phyloP scores from a whole-genome alignment of 192 early-diverging fungal genomes.

The Cladochytrium replicatum region DNA sequence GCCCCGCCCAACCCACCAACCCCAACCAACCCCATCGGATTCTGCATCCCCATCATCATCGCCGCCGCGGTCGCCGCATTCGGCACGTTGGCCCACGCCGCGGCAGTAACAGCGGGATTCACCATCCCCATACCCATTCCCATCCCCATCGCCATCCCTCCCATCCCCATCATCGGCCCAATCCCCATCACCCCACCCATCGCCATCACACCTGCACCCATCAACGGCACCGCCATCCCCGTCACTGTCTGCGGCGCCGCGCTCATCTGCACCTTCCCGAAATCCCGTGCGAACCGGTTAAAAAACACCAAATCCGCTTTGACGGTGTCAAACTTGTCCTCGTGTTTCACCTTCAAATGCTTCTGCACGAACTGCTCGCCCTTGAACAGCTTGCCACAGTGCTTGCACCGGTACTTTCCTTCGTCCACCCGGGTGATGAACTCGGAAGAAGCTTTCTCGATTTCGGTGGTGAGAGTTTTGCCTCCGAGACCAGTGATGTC shows the following conservation, averaged over 20 bases:
- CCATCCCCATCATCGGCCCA: neutral
- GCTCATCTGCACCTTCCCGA: constrained; percentile 50
- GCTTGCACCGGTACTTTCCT: constrained; percentile 77
- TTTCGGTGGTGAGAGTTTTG: constrained; percentile 27
- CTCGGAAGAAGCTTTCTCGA: constrained; percentile 35
- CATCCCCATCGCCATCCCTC: constrained; percentile 1
- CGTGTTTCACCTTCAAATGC: constrained; percentile 86
- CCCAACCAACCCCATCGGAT: constrained; percentile 6
- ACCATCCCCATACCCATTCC: constrained; percentile 7
- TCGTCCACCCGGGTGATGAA: constrained; percentile 59
- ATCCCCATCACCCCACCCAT: constrained; percentile 23
- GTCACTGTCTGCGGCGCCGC: constrained; percentile 8
- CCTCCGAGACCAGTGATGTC: constrained; percentile 28
- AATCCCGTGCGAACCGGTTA: constrained; percentile 84
- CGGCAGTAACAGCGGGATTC: too few relatives aligned
- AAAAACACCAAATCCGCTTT: constrained; percentile 63
- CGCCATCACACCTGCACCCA: constrained; percentile 34
- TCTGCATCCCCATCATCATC: constrained; percentile 13
- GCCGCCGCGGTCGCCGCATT: too few relatives aligned
- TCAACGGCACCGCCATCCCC: too few relatives aligned
- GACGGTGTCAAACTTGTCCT: constrained; percentile 52
- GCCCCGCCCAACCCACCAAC: constrained; percentile 4
- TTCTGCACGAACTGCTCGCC: constrained; percentile 89
- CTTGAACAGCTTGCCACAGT: constrained; percentile 89
- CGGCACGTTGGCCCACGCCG: too few relatives aligned